Evolutionary conservation across 768 basidiomycete species (phyloP).

Genomic region (Trametes gibbosa): DNA sequence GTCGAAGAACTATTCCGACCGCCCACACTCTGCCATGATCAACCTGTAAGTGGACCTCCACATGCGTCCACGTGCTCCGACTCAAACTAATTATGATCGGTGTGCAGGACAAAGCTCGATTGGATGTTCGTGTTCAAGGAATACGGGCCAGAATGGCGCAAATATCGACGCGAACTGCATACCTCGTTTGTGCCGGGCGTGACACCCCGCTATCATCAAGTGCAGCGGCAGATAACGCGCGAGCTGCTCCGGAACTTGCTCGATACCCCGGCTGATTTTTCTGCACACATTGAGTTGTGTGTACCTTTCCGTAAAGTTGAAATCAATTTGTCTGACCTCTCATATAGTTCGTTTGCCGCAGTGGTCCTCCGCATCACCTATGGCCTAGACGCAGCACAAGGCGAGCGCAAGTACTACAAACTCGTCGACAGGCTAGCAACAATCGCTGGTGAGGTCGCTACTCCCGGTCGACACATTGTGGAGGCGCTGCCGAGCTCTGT

Average conservation of each 20-base stretch:
- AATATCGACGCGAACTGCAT: constrained; percentile 10
- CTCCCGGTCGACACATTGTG: constrained; percentile 8
- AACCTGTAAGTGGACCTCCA: constrained; percentile 52
- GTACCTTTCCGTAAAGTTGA: not conserved
- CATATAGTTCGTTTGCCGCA: constrained; percentile 57
- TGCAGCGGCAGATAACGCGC: not conserved
- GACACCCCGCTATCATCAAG: not conserved
- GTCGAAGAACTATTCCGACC: constrained; percentile 72
- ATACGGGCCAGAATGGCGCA: constrained; percentile 12
- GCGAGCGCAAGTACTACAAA: constrained; percentile 29
- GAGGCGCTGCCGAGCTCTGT: constrained; percentile 37
- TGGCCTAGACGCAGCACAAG: constrained; percentile 42
- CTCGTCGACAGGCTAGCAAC: constrained; percentile 3
- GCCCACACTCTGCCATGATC: constrained; percentile 64
- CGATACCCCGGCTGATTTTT: constrained; percentile 5
- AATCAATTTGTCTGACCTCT: constrained; percentile 24
- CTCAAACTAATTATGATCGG: too few species aligned
- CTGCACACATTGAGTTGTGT: constrained; percentile 11
- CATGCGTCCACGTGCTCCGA: too few species aligned
- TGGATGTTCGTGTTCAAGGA: constrained; percentile 19
- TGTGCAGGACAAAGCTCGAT: constrained; percentile 10
- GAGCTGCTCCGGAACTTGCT: constrained; percentile 5
- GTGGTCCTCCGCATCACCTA: constrained; percentile 40
- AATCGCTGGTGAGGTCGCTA: constrained; percentile 11
- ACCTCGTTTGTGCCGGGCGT: constrained; percentile 20